These are phyloP conservation scores for Microbotryum saponariae DNA, from an alignment of 1,284 basidiomycete species.

Conservation along the genomic window DNA sequence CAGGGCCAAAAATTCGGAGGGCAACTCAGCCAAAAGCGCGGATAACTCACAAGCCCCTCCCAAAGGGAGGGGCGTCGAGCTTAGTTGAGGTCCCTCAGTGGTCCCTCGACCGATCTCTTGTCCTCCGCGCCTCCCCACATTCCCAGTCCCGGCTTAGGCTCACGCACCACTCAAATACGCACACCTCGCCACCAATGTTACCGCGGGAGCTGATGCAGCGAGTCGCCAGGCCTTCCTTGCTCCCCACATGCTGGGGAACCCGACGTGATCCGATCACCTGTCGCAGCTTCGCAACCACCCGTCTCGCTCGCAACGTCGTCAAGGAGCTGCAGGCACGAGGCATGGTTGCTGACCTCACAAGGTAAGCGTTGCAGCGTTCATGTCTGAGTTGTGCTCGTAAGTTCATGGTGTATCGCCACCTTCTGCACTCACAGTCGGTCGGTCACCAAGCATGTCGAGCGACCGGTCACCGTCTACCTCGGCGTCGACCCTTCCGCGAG, in stretches of 20 bases:
- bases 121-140: too few species aligned
- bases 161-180: too few species aligned
- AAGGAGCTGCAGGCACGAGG: slow-evolving; percentile 44
- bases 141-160: too few species aligned
- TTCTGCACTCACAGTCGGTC: slow-evolving; percentile 5
- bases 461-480: slow-evolving; percentile 59
- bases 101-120: too few species aligned
- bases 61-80: too few species aligned
- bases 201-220: slow-evolving; percentile 4
- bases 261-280: neutral
- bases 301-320: slow-evolving; percentile 34
- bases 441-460: slow-evolving; percentile 23
- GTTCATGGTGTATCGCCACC: neutral
- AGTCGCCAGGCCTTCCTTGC: neutral
- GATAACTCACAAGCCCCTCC: too few species aligned
- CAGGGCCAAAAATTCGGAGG: too few species aligned
- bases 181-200: neutral
- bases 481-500: slow-evolving; percentile 88
- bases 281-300: too few species aligned
- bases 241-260: too few species aligned
- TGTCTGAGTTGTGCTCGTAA: neutral
- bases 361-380: slow-evolving; percentile 34
- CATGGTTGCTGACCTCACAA: slow-evolving; percentile 45
- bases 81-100: too few species aligned
- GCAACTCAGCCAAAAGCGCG: too few species aligned